These are phyloP conservation scores for Pluteus cervinus DNA, from an alignment of 768 basidiomycete genomes.

Conservation along the genomic window DNA sequence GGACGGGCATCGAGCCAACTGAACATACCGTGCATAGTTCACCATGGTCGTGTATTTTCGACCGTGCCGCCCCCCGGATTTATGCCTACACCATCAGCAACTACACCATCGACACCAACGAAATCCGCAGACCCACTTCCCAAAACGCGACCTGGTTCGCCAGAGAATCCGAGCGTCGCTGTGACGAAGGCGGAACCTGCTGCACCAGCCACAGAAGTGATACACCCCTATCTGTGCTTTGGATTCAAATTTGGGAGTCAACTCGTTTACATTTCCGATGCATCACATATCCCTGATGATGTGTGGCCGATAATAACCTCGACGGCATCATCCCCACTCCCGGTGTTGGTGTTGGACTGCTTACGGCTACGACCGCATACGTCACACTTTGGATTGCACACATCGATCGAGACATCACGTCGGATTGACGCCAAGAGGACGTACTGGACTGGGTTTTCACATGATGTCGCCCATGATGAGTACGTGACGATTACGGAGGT, in stretches of 20 bases:
- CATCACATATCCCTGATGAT: slow-evolving; percentile 70
- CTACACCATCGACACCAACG: slow-evolving; percentile 29
- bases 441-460: slow-evolving; percentile 72
- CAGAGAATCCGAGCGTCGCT: neutral
- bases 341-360: slow-evolving; percentile 74
- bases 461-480: slow-evolving; percentile 75
- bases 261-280: slow-evolving; percentile 79
- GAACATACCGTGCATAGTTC: slow-evolving; percentile 38
- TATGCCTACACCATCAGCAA: slow-evolving; percentile 32
- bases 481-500: slow-evolving; percentile 60
- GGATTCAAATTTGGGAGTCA: slow-evolving; percentile 65
- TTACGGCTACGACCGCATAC: slow-evolving; percentile 57
- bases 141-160: slow-evolving; percentile 9
- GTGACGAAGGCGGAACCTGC: slow-evolving; percentile 2
- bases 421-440: slow-evolving; percentile 54
- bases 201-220: slow-evolving; percentile 16
- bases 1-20: neutral
- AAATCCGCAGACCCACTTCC: slow-evolving; percentile 23
- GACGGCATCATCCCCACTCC: slow-evolving; percentile 22
- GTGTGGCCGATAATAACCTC: slow-evolving; percentile 50
- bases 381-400: slow-evolving; percentile 76
- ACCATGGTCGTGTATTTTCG: slow-evolving; percentile 67
- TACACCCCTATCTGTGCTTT: slow-evolving; percentile 59
- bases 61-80: slow-evolving; percentile 29
- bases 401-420: slow-evolving; percentile 51